Evolutionary conservation across 1,284 basidiomycete species (phyloP), one percentile per base, ranked within the genome.

Genomic region (Farysia itapuensis): DNA sequence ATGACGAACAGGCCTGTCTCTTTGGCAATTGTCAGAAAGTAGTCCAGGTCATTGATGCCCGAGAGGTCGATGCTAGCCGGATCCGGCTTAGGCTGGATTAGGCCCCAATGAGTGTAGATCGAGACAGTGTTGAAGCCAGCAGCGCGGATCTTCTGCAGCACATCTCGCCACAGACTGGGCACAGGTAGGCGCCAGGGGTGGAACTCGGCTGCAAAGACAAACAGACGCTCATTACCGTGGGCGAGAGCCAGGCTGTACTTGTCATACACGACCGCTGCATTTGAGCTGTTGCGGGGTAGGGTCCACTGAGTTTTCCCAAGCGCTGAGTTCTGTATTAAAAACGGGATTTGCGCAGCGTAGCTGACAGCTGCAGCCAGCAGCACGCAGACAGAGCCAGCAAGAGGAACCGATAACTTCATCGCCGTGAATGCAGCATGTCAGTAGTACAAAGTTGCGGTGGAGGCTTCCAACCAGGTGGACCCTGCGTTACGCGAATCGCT

Each of bases 161-260:
- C 85, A 67, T 91, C 88, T 13, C 84, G 81, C 88, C 88, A 91
- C 43, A 90, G 75, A 4, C 82, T 83, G 1, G 86, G 86, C 1
- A 89, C 85, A 2, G 89, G 89, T 2, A 90, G 79, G 16, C 89
- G 82, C 78, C 86, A 91, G 0, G 88, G 84, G 67, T 90, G 88
- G 71, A 90, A 89, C 74, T 90, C 89, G 34, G 49, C 52, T 5
- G 52, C 47, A 28, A 56, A 34, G 32, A 63, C 39, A 24, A 57
- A 63, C 22, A 63, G 34, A 3, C 52, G 33, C 44, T 51, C 40
- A 19, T 47, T 43, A 16, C 58, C 52, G 2, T 42, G 48, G 9
- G 37, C 58, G 13, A 63, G 35, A 8, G 52, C 52, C 13, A 57
- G 22, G 38, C 58, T 63, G 41, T 63, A 57, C 26, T 52, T 56